phyloP scores from a whole-genome alignment of 2,329 filamentous ascomycete species.

The Trichophaea hybrida region DNA sequence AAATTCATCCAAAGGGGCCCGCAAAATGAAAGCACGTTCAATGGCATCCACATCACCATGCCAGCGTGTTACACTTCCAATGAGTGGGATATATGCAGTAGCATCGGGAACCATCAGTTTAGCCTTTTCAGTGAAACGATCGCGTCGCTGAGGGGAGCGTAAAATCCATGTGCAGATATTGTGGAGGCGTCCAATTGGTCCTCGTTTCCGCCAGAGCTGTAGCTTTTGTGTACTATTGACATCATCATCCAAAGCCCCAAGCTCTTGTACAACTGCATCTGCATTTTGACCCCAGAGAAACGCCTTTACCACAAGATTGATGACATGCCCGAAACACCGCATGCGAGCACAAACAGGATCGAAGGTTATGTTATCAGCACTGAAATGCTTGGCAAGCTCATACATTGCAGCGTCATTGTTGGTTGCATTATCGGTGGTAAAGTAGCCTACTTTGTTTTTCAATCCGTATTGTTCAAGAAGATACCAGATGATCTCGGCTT shows the following conservation, averaged over 20 bases:
- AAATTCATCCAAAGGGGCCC: no score
- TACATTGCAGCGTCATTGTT: neutral
- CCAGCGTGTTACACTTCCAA: no score
- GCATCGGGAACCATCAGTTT: no score
- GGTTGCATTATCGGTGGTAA: slow-evolving; percentile 2
- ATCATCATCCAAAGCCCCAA: neutral
- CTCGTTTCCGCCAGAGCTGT: no score
- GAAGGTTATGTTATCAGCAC: neutral
- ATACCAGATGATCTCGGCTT: neutral
- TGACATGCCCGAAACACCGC: neutral
- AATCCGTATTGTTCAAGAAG: neutral
- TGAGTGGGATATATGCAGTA: no score
- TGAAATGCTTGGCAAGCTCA: neutral
- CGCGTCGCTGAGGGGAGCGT: no score
- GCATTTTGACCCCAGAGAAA: slow-evolving; percentile 7
- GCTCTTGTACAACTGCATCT: neutral
- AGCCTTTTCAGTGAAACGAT: no score
- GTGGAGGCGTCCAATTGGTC: no score
- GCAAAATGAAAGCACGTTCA: no score
- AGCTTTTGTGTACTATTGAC: no score
- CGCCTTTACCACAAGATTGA: slow-evolving; percentile 7
- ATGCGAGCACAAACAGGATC: neutral
- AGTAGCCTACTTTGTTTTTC: neutral
- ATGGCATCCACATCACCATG: no score
- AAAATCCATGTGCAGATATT: no score